These are phyloP conservation scores for Austropuccinia psidii DNA, from an alignment of 1,284 basidiomycete species.

Conservation along the genomic window DNA sequence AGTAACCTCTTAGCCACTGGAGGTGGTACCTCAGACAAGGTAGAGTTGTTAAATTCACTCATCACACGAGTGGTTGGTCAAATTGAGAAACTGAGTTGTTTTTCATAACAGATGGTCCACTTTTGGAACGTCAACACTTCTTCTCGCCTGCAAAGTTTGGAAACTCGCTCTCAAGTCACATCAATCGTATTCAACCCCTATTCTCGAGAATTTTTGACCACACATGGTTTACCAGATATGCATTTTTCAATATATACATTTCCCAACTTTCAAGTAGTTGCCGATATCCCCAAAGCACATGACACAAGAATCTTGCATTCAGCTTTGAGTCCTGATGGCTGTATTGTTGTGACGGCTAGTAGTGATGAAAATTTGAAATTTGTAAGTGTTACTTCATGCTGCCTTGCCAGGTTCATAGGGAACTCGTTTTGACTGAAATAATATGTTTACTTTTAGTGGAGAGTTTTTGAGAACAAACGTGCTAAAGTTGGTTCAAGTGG, in stretches of 20 bases:
- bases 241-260: conserved; percentile 62
- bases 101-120: conserved; percentile 23
- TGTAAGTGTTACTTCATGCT: not conserved
- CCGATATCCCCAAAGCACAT: conserved; percentile 83
- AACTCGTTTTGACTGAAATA: not conserved
- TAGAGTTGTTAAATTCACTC: conserved; percentile 62
- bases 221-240: conserved; percentile 79
- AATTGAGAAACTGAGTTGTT: not conserved
- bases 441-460: conserved; percentile 3
- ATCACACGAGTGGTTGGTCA: conserved; percentile 52
- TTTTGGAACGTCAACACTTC: conserved; percentile 37
- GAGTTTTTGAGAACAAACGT: conserved; percentile 18
- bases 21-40: conserved; percentile 88
- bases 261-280: conserved; percentile 64
- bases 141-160: conserved; percentile 48
- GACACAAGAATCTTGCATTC: conserved; percentile 79
- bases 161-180: conserved; percentile 83
- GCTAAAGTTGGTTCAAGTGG: not conserved
- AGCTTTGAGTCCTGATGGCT: conserved; percentile 74
- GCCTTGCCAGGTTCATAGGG: not conserved
- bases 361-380: conserved; percentile 93
- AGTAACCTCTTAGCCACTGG: conserved; percentile 82
- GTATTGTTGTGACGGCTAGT: conserved; percentile 78
- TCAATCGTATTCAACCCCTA: conserved; percentile 82
- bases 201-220: conserved; percentile 81